Evolutionary conservation across 2,329 filamentous ascomycete species (phyloP).

Genomic region (Macroventuria anomochaeta): DNA sequence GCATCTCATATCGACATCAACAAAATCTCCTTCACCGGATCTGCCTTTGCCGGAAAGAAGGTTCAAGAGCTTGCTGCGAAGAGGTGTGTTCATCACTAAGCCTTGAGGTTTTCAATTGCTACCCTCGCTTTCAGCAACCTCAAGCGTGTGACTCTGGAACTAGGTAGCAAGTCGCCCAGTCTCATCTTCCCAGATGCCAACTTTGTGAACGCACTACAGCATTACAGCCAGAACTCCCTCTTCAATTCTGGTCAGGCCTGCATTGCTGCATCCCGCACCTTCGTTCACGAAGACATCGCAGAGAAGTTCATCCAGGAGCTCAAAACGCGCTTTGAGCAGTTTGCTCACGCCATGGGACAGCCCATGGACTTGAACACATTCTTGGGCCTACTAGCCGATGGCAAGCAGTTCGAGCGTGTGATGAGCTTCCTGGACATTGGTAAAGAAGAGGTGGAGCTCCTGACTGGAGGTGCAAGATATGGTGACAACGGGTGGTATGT

Average conservation of each 20-base stretch:
- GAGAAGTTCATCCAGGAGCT: slow-evolving; percentile 35
- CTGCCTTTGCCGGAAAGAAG: slow-evolving; percentile 43
- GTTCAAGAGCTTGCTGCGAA: slow-evolving; percentile 42
- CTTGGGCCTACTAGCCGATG: slow-evolving; percentile 42
- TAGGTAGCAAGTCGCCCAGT: slow-evolving; percentile 56
- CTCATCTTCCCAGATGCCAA: slow-evolving; percentile 58
- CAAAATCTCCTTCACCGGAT: slow-evolving; percentile 53
- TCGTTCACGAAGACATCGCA: slow-evolving; percentile 41
- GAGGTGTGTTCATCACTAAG: slow-evolving; percentile 9
- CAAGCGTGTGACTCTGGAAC: slow-evolving; percentile 55
- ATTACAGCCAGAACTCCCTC: slow-evolving; percentile 35
- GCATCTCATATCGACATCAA: slow-evolving; percentile 51
- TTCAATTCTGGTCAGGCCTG: slow-evolving; percentile 39
- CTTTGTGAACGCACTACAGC: slow-evolving; percentile 52
- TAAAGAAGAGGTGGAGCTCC: slow-evolving; percentile 36
- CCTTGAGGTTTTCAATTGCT: neutral
- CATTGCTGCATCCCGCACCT: slow-evolving; percentile 36
- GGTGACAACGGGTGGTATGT: slow-evolving; percentile 38
- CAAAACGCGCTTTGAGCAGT: slow-evolving; percentile 32
- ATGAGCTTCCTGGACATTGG: slow-evolving; percentile 39
- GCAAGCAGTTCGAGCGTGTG: slow-evolving; percentile 37
- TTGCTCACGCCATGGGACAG: slow-evolving; percentile 29
- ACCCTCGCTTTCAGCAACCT: slow-evolving; percentile 25
- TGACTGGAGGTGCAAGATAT: slow-evolving; percentile 37
- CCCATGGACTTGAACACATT: slow-evolving; percentile 26